A percentile compares a stretch with the other conserved stretches of the same genome.
phyloP scores from a whole-genome alignment of 805 yeast genomes.

The Wickerhamiella occidentalis region DNA sequence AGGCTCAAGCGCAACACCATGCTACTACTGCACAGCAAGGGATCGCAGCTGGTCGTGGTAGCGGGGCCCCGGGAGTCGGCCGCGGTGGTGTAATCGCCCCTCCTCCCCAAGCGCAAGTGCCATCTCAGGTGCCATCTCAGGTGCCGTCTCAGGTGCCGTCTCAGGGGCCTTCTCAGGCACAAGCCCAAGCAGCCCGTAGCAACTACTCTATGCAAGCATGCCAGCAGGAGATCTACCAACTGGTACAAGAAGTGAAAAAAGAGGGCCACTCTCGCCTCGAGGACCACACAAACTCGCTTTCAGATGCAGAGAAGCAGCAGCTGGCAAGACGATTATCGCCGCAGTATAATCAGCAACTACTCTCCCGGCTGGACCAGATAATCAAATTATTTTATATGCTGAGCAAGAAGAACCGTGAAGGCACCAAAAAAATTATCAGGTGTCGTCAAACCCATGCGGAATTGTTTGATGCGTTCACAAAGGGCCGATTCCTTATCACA shows the following conservation, averaged over 20 bases:
- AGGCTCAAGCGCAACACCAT: slow-evolving; percentile 16
- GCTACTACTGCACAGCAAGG: slow-evolving; percentile 12
- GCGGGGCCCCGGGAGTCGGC: neutral
- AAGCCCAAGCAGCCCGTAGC: slow-evolving; percentile 12
- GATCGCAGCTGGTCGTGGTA: neutral
- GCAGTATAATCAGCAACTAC: slow-evolving; percentile 39
- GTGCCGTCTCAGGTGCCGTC: slow-evolving; percentile 9
- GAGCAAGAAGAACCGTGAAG: slow-evolving; percentile 55
- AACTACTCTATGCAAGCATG: slow-evolving; percentile 13
- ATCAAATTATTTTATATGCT: slow-evolving; percentile 67
- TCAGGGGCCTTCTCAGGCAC: slow-evolving; percentile 10
- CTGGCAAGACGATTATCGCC: slow-evolving; percentile 39
- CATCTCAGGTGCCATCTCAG: slow-evolving; percentile 14
- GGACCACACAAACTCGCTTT: slow-evolving; percentile 46
- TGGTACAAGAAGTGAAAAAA: slow-evolving; percentile 57
- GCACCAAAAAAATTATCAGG: slow-evolving; percentile 64
- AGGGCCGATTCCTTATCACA: slow-evolving; percentile 56
- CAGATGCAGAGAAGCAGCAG: slow-evolving; percentile 52
- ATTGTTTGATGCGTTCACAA: slow-evolving; percentile 55
- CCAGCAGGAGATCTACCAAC: slow-evolving; percentile 36
- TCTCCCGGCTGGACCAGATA: slow-evolving; percentile 53
- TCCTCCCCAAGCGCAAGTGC: slow-evolving; percentile 6
- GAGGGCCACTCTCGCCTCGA: slow-evolving; percentile 49
- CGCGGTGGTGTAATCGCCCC: neutral
- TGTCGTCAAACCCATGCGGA: slow-evolving; percentile 68